Evolutionary conservation across 306 rosid genomes (phyloP).

Genomic region (Acacia crassicarpa): DNA sequence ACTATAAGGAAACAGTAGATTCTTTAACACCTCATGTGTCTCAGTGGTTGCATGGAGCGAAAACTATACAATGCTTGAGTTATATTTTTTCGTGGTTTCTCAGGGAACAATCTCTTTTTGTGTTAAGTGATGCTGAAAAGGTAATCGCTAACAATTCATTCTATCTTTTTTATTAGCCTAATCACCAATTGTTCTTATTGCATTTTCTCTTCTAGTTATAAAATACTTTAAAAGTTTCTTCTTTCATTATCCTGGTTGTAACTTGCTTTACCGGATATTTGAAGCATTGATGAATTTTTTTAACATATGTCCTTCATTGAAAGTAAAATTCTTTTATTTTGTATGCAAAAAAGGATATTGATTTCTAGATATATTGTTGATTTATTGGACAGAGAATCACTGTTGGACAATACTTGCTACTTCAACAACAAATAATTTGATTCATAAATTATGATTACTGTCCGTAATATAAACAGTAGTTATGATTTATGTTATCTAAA

Average conservation of each 20-base stretch:
- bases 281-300: not conserved
- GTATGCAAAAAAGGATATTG: no score
- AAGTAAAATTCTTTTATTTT: no score
- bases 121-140: conserved; percentile 1
- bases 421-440: no score
- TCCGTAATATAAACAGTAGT: no score
- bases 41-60: not conserved
- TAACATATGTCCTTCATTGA: no score
- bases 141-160: not conserved
- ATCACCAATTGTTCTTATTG: not conserved
- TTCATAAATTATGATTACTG: no score
- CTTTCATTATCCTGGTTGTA: not conserved
- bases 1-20: conserved; percentile 17
- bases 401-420: no score
- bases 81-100: not conserved
- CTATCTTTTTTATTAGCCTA: not conserved
- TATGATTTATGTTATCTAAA: no score
- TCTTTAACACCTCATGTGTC: conserved; percentile 16
- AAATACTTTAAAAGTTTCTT: not conserved
- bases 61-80: conserved; percentile 28
- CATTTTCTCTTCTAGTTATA: not conserved
- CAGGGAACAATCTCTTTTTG: not conserved
- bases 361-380: no score
- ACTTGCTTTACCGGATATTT: no score
- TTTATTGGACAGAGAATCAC: no score